Base-by-base conservation (phyloP, 192 early-diverging fungal genomes). In the Oehlia diaphana region DNA sequence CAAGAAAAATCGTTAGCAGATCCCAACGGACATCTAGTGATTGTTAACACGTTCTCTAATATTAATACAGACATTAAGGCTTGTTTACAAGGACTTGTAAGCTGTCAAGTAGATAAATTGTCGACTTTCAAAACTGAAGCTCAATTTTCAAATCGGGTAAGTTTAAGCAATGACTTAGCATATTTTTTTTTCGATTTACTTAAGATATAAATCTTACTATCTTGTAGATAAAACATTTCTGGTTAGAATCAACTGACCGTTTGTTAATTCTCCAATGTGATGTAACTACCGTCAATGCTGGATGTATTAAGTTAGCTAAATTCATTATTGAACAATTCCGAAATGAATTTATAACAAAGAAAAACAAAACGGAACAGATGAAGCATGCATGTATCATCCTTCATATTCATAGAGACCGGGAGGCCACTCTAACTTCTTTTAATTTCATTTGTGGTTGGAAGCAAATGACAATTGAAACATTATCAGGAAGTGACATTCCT, bases 381-480 rank as follows among this genome's bases (percentile, higher is more conserved):
- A 58, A 58, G 19, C 65, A 67, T 67, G 75, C 50, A 14, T 77
- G 75, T 67, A 77, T 77, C 19, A 77, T 77, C 7, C n/a, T 77
- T 14, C 67, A 78, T 72, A 69, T 72, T 31, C 66, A 78, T 31
- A 31, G 77, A 47, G 77, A 47, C 49, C 77, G 72, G 19, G n/a
- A 42, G 8, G 9, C 37, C 14, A n/a, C 23, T 26, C 3, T 49
- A 21, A 23, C 14, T 6, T 69, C 67, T 16, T 78, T 78, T 70
- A 71, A 78, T 26, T 78, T 78, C n/a, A 65, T 78, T 33, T 78
- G 65, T 21, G 70, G 70, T 3, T 78, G 77, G 77, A 53, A 44
- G 70, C 77, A 78, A 78, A 70, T 73, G 9, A 71, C 69, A 26
- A 78, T 78, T 21, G 77, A 78, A 44, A 78, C 68, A 23, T 73